Evolutionary conservation across 148 eudicot genomes (phyloP).

Genomic region (Rhododendron henanense): DNA sequence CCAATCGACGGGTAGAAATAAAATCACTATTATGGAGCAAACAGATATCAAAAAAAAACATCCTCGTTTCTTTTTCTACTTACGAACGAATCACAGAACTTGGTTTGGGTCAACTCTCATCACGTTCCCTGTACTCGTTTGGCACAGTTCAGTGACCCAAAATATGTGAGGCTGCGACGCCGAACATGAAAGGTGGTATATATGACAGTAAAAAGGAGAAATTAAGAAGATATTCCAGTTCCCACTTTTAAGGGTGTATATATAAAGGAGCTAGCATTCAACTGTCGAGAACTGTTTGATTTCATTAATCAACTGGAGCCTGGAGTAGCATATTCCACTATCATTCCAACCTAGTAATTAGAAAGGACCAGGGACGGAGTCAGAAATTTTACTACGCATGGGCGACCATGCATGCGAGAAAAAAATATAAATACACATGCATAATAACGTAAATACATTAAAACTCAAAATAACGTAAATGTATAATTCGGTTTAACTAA

Average conservation of each 20-base stretch:
- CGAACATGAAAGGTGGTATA: neutral
- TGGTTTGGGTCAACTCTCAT: neutral
- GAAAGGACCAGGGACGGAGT: too few species aligned
- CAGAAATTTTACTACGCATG: too few species aligned
- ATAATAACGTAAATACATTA: too few species aligned
- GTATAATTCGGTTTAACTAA: too few species aligned
- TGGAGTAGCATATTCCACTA: neutral
- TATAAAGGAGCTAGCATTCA: neutral
- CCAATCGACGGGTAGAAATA: too few species aligned
- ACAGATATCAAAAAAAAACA: too few species aligned
- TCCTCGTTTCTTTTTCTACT: neutral
- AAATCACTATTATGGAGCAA: too few species aligned
- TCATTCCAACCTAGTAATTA: too few species aligned
- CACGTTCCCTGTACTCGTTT: neutral
- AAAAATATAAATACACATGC: too few species aligned
- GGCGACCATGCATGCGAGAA: too few species aligned
- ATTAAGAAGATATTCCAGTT: neutral
- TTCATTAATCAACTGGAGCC: neutral
- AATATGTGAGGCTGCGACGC: neutral
- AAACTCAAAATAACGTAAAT: too few species aligned
- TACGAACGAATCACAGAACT: neutral
- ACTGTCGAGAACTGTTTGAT: neutral
- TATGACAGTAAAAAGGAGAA: neutral
- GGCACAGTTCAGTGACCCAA: neutral
- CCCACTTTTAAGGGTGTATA: neutral